Conservation (phyloP, 2,329 filamentous ascomycete species). For the Nothopassalora personata region DNA sequence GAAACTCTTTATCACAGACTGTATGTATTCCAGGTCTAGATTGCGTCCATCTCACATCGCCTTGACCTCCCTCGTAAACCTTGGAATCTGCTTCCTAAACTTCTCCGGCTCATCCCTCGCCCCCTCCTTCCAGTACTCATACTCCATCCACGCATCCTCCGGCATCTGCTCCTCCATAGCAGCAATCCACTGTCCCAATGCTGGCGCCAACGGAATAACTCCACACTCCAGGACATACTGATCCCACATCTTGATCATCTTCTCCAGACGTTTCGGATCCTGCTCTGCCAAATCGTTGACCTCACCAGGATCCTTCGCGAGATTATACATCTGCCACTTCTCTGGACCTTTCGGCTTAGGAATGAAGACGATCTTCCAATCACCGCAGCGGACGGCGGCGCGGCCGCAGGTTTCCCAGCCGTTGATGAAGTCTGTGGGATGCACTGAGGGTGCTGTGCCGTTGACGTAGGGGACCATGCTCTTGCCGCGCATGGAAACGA, state of each 20-base stretch:
- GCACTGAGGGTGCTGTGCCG: conserved; percentile 36
- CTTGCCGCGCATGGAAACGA: conserved; percentile 49
- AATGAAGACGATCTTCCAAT: conserved; percentile 56
- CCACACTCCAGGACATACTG: conserved; percentile 56
- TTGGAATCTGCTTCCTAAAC: conserved; percentile 30
- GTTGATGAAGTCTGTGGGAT: conserved; percentile 48
- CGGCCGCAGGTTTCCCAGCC: conserved; percentile 55
- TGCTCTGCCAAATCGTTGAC: conserved; percentile 34
- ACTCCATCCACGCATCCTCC: conserved; percentile 62
- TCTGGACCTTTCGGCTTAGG: conserved; percentile 52
- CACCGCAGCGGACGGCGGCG: conserved; percentile 50
- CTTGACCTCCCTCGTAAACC: conserved; percentile 27
- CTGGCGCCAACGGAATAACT: conserved; percentile 55
- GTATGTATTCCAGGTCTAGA: background rate
- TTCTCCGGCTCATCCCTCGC: conserved; percentile 39
- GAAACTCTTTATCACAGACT: too few species aligned
- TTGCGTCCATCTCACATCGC: conserved; percentile 13
- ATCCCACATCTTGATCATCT: conserved; percentile 52
- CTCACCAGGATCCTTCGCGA: conserved; percentile 50
- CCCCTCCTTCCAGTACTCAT: conserved; percentile 57
- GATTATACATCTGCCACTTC: conserved; percentile 55
- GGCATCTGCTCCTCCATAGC: conserved; percentile 61
- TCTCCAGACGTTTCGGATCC: conserved; percentile 41
- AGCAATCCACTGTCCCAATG: conserved; percentile 54
- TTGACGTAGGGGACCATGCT: conserved; percentile 43